These are phyloP conservation scores for Penicillium canariense DNA, from an alignment of 495 filamentous ascomycete genomes.

Conservation along the genomic window DNA sequence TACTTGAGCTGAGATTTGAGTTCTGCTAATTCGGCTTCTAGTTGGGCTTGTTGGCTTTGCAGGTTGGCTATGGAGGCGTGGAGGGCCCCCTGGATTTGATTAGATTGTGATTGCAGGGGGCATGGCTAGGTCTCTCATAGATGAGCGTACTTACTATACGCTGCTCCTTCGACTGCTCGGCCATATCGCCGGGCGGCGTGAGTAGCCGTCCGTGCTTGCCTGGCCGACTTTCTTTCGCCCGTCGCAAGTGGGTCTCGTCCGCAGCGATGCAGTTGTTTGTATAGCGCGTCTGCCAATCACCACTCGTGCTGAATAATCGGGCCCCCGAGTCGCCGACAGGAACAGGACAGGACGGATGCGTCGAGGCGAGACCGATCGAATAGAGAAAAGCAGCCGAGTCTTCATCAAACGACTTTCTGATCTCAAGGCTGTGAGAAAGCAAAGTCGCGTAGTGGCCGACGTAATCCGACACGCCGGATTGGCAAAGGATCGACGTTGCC, in stretches of 20 bases:
- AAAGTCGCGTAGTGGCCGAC: background rate
- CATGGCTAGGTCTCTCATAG: too few relatives aligned
- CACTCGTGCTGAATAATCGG: conserved; percentile 7
- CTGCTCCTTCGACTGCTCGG: background rate
- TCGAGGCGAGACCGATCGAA: background rate
- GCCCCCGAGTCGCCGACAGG: background rate
- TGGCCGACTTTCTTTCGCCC: background rate
- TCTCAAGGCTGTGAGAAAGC: background rate
- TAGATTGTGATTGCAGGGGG: background rate
- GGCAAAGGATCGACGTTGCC: conserved; percentile 15
- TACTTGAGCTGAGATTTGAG: conserved; percentile 39
- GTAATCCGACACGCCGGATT: conserved; percentile 30
- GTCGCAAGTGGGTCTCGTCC: conserved; percentile 3
- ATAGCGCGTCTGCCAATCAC: background rate
- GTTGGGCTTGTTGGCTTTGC: conserved; percentile 29
- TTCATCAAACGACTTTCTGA: background rate
- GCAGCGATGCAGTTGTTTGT: background rate
- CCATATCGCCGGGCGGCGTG: background rate
- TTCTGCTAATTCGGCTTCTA: conserved; percentile 33
- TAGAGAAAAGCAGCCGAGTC: background rate
- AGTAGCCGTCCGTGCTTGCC: background rate
- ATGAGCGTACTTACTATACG: conserved; percentile 2
- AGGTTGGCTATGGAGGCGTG: conserved; percentile 36
- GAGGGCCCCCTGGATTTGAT: conserved; percentile 26
- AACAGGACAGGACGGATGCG: background rate